Conservation (phyloP, 768 basidiomycete genomes). For the Tulasnella sp. region DNA sequence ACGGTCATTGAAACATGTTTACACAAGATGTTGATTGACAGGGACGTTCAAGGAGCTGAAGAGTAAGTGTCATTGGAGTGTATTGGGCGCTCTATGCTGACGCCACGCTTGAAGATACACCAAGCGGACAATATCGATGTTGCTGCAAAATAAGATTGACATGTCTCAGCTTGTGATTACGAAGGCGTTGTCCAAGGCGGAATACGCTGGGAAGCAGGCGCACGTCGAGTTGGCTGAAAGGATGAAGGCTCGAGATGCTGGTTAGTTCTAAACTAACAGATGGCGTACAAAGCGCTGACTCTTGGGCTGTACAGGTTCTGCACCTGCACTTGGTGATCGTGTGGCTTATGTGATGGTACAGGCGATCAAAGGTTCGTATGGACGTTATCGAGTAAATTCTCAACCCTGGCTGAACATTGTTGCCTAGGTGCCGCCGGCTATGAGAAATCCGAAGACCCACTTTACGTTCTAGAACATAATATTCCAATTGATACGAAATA, state of each 20-base stretch:
- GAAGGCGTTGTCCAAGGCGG: slow-evolving; percentile 87
- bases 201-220: slow-evolving; percentile 90
- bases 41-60: slow-evolving; percentile 87
- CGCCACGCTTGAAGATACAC: slow-evolving; percentile 47
- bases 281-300: not conserved
- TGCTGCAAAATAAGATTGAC: slow-evolving; percentile 92
- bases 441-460: slow-evolving; percentile 95
- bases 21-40: slow-evolving; percentile 93
- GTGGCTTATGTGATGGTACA: slow-evolving; percentile 99
- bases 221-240: slow-evolving; percentile 91
- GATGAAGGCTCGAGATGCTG: slow-evolving; percentile 93
- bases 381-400: not conserved
- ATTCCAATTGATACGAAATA: slow-evolving; percentile 97
- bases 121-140: slow-evolving; percentile 84
- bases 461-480: slow-evolving; percentile 95
- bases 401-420: not conserved
- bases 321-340: slow-evolving; percentile 94
- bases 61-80: slow-evolving; percentile 40
- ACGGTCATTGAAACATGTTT: slow-evolving; percentile 97
- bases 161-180: slow-evolving; percentile 99
- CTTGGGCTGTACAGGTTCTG: slow-evolving; percentile 49
- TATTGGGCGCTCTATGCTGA: not conserved
- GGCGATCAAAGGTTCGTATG: slow-evolving; percentile 66
- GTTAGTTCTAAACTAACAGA: slow-evolving; percentile 29
- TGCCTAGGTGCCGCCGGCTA: slow-evolving; percentile 84